These are phyloP conservation scores for Talaromyces sp. DNA, from an alignment of 2,329 filamentous ascomycete species.

Conservation along the genomic window DNA sequence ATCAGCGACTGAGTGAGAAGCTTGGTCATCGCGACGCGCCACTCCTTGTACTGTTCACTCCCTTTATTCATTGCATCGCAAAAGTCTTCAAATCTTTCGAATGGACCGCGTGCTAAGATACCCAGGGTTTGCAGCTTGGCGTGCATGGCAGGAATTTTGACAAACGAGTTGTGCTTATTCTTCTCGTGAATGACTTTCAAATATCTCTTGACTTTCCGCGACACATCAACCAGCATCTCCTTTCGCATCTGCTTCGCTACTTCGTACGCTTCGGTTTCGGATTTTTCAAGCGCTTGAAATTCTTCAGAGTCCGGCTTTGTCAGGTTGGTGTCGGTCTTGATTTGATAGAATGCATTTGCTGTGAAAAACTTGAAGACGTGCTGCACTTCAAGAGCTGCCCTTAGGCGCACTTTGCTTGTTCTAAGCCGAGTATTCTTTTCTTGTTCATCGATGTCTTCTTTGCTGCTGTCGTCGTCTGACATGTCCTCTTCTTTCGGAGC, in stretches of 20 bases:
- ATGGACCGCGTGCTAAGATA: conserved; percentile 64
- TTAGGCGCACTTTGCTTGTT: conserved; percentile 61
- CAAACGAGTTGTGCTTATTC: conserved; percentile 52
- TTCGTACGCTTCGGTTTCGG: conserved; percentile 71
- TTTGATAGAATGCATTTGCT: conserved; percentile 76
- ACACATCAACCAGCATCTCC: conserved; percentile 64
- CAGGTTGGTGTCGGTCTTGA: conserved; percentile 64
- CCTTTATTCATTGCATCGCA: conserved; percentile 66
- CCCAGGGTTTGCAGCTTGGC: conserved; percentile 53
- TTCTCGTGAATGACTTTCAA: conserved; percentile 60
- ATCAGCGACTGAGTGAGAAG: conserved; percentile 71
- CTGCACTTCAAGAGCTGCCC: conserved; percentile 69
- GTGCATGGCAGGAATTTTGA: conserved; percentile 58
- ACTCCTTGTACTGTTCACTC: conserved; percentile 64
- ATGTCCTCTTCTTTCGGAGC: conserved; percentile 10
- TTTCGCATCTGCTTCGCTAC: conserved; percentile 69
- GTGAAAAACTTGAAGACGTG: conserved; percentile 82
- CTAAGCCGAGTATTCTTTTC: conserved; percentile 47
- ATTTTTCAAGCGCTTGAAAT: conserved; percentile 60
- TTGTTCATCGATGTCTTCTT: conserved; percentile 31
- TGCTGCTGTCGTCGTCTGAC: conserved; percentile 24
- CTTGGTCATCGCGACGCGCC: conserved; percentile 67
- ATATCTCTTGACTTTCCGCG: conserved; percentile 54
- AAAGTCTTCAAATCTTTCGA: conserved; percentile 63
- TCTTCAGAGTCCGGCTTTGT: conserved; percentile 63